Conservation (phyloP, 2,329 filamentous ascomycete genomes). For the Raffaelea ambrosiae region DNA sequence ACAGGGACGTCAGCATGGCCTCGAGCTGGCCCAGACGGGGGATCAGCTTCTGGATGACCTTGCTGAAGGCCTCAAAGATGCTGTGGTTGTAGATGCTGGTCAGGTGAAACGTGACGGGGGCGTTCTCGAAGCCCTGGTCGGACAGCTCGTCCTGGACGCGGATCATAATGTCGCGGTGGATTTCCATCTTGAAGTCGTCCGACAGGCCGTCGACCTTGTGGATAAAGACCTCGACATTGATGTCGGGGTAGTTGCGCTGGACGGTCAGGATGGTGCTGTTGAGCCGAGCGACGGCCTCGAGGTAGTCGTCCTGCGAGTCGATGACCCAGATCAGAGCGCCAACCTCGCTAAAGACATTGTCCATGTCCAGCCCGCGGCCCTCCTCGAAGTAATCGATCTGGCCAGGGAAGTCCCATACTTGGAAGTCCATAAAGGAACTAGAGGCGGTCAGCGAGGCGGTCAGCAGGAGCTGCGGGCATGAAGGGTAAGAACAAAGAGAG, state of each 20-base stretch:
- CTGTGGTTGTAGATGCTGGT: constrained; percentile 98
- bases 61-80: constrained; percentile 93
- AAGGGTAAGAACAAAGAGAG: neutral
- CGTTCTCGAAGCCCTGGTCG: constrained; percentile 87
- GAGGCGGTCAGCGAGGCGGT: constrained; percentile 9
- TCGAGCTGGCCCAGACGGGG: constrained; percentile 89
- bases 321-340: constrained; percentile 98
- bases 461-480: neutral
- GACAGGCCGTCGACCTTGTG: constrained; percentile 98
- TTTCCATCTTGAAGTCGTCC: constrained; percentile 93
- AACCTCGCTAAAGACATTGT: constrained; percentile 88
- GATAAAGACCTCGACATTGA: constrained; percentile 97
- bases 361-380: constrained; percentile 71
- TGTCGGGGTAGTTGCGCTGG: constrained; percentile 79
- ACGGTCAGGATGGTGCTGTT: constrained; percentile 85
- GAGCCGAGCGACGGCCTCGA: constrained; percentile 79
- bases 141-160: constrained; percentile 93
- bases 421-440: constrained; percentile 98
- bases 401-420: constrained; percentile 95
- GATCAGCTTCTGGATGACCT: constrained; percentile 96
- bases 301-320: constrained; percentile 95
- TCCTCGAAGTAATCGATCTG: constrained; percentile 86
- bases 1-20: constrained; percentile 86
- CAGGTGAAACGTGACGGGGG: constrained; percentile 87
- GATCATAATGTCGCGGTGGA: constrained; percentile 93